A percentile compares a stretch with the other conserved stretches of the same genome.
Conservation (phyloP, 352 stramenopile genomes). For the Globisporangium canariense region DNA sequence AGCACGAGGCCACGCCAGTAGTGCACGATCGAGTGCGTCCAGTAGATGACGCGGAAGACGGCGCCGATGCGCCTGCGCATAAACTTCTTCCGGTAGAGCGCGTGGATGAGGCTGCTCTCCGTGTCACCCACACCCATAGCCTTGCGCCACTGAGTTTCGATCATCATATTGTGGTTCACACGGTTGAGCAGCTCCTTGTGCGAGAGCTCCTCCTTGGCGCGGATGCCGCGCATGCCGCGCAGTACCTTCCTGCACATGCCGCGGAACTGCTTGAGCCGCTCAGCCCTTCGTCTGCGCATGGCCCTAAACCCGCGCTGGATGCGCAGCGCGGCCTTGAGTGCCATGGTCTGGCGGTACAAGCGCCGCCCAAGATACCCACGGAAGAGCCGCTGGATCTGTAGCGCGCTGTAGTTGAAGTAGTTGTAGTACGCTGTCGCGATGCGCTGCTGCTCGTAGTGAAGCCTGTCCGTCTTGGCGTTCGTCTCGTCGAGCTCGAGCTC, state of each 20-base stretch:
- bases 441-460: conserved; percentile 28
- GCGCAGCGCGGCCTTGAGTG: conserved; percentile 34
- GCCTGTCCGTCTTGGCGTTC: conserved; percentile 17
- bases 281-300: conserved; percentile 24
- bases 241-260: conserved; percentile 46
- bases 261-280: conserved; percentile 33
- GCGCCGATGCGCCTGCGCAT: conserved; percentile 35
- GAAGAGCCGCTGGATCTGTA: conserved; percentile 85
- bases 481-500: conserved; percentile 28
- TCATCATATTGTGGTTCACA: conserved; percentile 58
- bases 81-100: conserved; percentile 66
- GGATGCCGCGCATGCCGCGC: conserved; percentile 43
- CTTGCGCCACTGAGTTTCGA: conserved; percentile 62
- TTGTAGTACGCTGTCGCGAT: conserved; percentile 20
- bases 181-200: conserved; percentile 52
- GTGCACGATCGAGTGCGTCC: conserved; percentile 22
- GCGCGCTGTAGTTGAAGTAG: conserved; percentile 34
- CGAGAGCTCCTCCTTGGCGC: conserved; percentile 32
- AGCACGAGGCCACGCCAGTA: conserved; percentile 40
- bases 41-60: conserved; percentile 30
- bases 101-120: conserved; percentile 46
- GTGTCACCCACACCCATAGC: conserved; percentile 59
- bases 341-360: conserved; percentile 32
- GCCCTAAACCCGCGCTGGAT: conserved; percentile 49
- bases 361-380: conserved; percentile 74